Evolutionary conservation across 768 basidiomycete genomes (phyloP).

Genomic region (Tulasnella sp.): DNA sequence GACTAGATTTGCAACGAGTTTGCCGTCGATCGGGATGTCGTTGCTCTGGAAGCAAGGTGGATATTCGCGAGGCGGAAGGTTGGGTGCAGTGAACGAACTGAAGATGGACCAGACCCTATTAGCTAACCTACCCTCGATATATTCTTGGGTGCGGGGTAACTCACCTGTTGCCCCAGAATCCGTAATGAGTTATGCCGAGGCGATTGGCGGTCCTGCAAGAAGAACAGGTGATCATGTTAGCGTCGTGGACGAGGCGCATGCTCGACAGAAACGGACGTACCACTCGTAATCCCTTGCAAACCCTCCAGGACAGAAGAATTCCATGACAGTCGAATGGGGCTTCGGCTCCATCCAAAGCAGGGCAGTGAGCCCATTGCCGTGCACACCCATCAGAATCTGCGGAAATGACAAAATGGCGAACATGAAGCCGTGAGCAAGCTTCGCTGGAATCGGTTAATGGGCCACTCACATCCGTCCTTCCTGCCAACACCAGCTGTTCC

Average conservation of each 20-base stretch:
- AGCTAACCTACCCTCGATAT: constrained; percentile 42
- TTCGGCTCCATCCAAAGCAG: constrained; percentile 80
- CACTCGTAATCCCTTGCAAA: constrained; percentile 89
- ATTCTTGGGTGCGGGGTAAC: constrained; percentile 37
- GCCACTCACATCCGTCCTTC: constrained; percentile 44
- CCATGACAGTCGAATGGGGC: constrained; percentile 76
- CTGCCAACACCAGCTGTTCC: constrained; percentile 47
- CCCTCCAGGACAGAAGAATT: constrained; percentile 78
- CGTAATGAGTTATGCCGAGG: constrained; percentile 73
- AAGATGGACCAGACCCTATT: neutral
- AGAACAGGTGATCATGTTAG: neutral
- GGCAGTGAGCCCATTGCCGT: constrained; percentile 82
- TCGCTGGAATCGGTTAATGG: neutral
- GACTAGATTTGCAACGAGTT: constrained; percentile 48
- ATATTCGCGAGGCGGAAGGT: constrained; percentile 37
- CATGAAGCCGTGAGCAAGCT: neutral
- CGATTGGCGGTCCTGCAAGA: constrained; percentile 60
- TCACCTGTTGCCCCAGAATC: constrained; percentile 72
- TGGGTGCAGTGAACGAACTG: neutral
- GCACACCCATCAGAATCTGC: constrained; percentile 70
- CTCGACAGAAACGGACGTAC: constrained; percentile 34
- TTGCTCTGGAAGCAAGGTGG: constrained; percentile 50
- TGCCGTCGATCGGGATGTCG: constrained; percentile 42
- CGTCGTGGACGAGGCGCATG: constrained; percentile 40
- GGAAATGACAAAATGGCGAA: constrained; percentile 7